Percentiles rank a stretch among this genome's conserved stretches.
phyloP scores from a whole-genome alignment of 106 monocot genomes.

The Allium fistulosum region DNA sequence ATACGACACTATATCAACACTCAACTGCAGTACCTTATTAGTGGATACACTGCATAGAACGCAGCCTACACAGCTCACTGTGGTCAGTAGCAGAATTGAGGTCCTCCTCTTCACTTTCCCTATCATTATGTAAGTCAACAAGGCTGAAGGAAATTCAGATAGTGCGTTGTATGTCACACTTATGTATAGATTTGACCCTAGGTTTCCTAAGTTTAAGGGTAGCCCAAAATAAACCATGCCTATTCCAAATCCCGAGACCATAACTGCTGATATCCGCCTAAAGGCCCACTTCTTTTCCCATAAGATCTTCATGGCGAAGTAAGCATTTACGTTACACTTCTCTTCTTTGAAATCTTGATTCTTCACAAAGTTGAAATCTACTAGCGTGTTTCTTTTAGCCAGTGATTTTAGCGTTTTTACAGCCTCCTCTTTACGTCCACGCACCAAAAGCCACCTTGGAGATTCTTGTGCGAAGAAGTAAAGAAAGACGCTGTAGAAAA shows the following conservation, averaged over 20 bases:
- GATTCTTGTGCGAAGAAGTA: slow-evolving; percentile 14
- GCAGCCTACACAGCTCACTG: slow-evolving; percentile 12
- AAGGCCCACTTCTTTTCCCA: slow-evolving; percentile 17
- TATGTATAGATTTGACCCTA: slow-evolving; percentile 14
- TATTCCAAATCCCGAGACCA: slow-evolving; percentile 7
- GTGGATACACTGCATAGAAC: slow-evolving; percentile 8
- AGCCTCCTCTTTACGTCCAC: slow-evolving; percentile 1
- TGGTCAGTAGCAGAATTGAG: slow-evolving; percentile 12
- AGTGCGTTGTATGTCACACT: slow-evolving; percentile 11
- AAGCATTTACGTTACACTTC: neutral
- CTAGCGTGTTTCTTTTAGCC: too few relatives aligned
- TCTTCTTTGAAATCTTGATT: neutral
- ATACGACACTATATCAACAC: slow-evolving; percentile 12
- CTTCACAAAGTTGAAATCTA: neutral
- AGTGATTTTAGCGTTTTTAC: neutral
- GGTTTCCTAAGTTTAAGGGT: slow-evolving; percentile 10
- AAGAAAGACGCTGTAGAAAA: neutral
- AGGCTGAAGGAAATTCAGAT: slow-evolving; percentile 9
- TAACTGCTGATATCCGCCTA: neutral
- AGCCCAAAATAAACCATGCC: slow-evolving; percentile 19
- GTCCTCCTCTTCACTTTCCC: slow-evolving; percentile 11
- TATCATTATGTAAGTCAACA: slow-evolving; percentile 15
- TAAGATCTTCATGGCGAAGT: neutral
- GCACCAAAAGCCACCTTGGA: slow-evolving; percentile 25
- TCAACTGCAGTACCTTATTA: neutral